These are phyloP conservation scores for Neodidymelliopsis sp. DNA, from an alignment of 2,329 filamentous ascomycete genomes.

Conservation along the genomic window DNA sequence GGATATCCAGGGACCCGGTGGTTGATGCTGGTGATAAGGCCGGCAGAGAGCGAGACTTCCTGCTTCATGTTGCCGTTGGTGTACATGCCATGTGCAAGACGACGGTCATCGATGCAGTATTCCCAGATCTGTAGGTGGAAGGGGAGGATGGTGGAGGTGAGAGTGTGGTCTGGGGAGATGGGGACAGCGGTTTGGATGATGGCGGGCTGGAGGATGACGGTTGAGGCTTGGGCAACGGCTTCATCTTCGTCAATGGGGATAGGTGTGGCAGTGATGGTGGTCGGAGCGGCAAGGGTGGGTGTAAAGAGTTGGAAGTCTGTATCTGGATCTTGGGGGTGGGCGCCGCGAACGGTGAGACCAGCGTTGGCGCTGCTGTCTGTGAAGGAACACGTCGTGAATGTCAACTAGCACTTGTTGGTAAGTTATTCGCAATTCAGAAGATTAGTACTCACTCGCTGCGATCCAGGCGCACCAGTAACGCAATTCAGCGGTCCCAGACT, in stretches of 20 bases:
- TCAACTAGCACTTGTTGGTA: not conserved
- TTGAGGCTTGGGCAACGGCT: not conserved
- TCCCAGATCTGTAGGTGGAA: slow-evolving; percentile 21
- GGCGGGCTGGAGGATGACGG: not conserved
- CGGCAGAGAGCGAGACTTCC: not conserved
- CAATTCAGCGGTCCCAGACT: not conserved
- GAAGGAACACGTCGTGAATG: not conserved
- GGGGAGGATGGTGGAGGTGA: slow-evolving; percentile 17
- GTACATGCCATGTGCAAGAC: slow-evolving; percentile 1
- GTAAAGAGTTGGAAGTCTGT: too few relatives aligned
- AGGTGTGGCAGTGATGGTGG: not conserved
- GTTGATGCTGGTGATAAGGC: not conserved
- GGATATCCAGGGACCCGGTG: slow-evolving; percentile 15
- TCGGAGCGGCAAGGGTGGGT: not conserved
- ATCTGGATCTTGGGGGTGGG: too few relatives aligned
- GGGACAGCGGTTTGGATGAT: slow-evolving; percentile 3
- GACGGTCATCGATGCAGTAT: not conserved
- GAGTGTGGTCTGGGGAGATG: slow-evolving; percentile 1
- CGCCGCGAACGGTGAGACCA: not conserved
- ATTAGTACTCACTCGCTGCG: not conserved
- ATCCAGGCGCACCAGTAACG: not conserved
- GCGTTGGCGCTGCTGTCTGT: not conserved
- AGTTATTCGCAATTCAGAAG: not conserved
- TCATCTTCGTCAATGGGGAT: not conserved
- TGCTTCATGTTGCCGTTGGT: slow-evolving; percentile 10